These are phyloP conservation scores for Pseudevernia furfuracea DNA, from an alignment of 495 filamentous ascomycete species.

Conservation along the genomic window DNA sequence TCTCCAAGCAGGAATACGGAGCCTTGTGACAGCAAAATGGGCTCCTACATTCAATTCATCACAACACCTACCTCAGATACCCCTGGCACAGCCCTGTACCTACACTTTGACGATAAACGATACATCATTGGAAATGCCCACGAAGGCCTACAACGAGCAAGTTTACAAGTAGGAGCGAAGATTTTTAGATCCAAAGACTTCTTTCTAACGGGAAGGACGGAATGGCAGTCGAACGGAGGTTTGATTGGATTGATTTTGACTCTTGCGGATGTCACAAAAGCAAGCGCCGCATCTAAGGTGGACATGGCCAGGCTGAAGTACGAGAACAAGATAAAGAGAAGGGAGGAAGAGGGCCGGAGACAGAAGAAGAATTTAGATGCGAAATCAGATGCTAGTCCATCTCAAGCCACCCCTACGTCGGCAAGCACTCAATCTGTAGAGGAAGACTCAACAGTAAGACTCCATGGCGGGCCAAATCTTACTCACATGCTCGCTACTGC, in stretches of 20 bases:
- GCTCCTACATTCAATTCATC: conserved; percentile 58
- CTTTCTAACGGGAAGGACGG: conserved; percentile 69
- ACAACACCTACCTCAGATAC: conserved; percentile 87
- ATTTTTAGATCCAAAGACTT: conserved; percentile 59
- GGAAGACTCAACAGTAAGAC: conserved; percentile 40
- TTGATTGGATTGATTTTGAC: conserved; percentile 77
- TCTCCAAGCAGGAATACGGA: neutral
- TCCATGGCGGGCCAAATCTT: conserved; percentile 74
- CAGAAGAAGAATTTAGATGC: conserved; percentile 22
- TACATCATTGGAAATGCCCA: conserved; percentile 82
- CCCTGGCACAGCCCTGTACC: conserved; percentile 63
- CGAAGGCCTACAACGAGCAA: conserved; percentile 79
- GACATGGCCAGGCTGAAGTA: conserved; percentile 13
- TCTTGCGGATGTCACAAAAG: conserved; percentile 55
- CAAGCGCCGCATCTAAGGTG: conserved; percentile 31
- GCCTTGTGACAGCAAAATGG: neutral
- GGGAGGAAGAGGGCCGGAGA: too few relatives aligned
- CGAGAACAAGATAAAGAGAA: conserved; percentile 12
- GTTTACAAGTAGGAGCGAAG: conserved; percentile 53
- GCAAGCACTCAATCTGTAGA: conserved; percentile 7
- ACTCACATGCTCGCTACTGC: conserved; percentile 71
- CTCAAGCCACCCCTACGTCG: conserved; percentile 10
- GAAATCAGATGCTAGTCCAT: conserved; percentile 25
- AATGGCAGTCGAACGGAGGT: conserved; percentile 72
- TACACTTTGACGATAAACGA: conserved; percentile 70